Conservation (phyloP, 345 rosid genomes). For the Eucalyptus polyanthemos region DNA sequence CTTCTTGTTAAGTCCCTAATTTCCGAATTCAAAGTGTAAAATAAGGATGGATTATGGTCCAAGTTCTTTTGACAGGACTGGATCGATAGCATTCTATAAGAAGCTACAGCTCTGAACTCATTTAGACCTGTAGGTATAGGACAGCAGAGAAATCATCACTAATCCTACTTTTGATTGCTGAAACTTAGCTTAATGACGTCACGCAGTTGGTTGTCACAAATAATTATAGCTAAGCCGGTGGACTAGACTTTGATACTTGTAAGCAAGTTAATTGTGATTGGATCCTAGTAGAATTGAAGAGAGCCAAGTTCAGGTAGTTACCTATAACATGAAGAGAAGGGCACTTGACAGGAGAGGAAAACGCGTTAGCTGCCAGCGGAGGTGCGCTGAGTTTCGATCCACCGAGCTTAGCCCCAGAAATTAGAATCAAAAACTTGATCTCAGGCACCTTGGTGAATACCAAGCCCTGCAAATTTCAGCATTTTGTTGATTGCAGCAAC, state of each 20-base stretch:
- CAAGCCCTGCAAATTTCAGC: slow-evolving; percentile 32
- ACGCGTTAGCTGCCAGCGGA: slow-evolving; percentile 36
- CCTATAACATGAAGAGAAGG: slow-evolving; percentile 71
- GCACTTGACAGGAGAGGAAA: slow-evolving; percentile 28
- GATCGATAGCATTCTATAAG: background rate
- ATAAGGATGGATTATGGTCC: background rate
- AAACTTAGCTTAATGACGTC: background rate
- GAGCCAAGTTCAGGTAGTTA: background rate
- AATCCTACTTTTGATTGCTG: background rate
- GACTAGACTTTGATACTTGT: background rate
- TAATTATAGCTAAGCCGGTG: background rate
- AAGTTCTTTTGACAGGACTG: background rate
- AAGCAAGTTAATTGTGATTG: background rate
- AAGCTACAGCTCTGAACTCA: background rate
- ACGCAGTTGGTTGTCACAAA: background rate
- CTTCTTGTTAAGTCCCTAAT: background rate
- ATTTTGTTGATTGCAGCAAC: background rate
- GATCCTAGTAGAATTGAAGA: background rate
- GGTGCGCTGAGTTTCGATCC: background rate
- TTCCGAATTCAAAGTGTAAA: background rate
- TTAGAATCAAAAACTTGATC: slow-evolving; percentile 44
- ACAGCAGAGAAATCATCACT: background rate
- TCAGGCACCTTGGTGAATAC: slow-evolving; percentile 52
- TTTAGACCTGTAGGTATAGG: background rate
- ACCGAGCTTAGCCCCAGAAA: slow-evolving; percentile 53